phyloP scores from a whole-genome alignment of 176 grass and related monocot genomes.

The Typha latifolia region DNA sequence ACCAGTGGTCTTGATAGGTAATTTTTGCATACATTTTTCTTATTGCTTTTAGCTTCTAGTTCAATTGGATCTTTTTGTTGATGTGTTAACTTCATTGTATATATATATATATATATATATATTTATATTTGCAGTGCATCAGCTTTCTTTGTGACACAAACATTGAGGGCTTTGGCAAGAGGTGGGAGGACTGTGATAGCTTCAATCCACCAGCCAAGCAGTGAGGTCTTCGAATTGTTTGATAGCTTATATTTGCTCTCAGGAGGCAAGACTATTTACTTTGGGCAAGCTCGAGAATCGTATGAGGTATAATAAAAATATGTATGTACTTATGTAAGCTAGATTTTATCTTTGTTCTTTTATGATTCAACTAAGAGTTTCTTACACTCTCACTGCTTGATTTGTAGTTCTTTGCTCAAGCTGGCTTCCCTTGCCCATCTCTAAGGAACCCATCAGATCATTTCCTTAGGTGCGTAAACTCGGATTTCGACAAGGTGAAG shows the following conservation, averaged over 20 bases:
- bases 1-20: constrained; percentile 99
- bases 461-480: constrained; percentile 92
- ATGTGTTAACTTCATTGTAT: no score
- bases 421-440: constrained; percentile 77
- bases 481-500: constrained; percentile 99
- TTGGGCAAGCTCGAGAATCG: constrained; percentile 64
- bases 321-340: background rate
- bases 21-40: no score
- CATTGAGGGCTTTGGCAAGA: constrained; percentile 69
- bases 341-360: background rate
- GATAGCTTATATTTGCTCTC: constrained; percentile 92
- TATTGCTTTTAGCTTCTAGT: no score
- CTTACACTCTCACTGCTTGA: background rate
- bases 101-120: background rate
- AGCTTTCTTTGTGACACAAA: constrained; percentile 98
- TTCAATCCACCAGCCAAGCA: constrained; percentile 97
- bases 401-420: constrained; percentile 78
- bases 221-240: constrained; percentile 96
- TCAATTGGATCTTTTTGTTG: no score
- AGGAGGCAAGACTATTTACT: constrained; percentile 97
- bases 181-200: constrained; percentile 93
- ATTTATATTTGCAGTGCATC: constrained; percentile 50
- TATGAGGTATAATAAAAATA: constrained; percentile 43
- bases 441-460: constrained; percentile 93
- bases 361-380: background rate